Evolutionary conservation across 257 asterid genomes (phyloP), one percentile per base, ranked within the genome.

Genomic region (Osmanthus fragrans): DNA sequence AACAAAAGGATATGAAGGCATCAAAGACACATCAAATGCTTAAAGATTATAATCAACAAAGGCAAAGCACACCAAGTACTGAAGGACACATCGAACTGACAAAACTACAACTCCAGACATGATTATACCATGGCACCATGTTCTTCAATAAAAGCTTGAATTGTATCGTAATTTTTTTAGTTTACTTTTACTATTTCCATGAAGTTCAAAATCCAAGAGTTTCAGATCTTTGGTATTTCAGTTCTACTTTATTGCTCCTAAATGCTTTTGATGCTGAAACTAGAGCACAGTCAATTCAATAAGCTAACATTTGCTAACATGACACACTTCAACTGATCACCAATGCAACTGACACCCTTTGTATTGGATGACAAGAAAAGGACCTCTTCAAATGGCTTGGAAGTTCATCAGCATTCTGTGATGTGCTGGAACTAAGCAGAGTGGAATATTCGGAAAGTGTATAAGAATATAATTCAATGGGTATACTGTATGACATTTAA

Each of bases 1-100:
- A 88, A 77, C 63, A 84, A 39, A 54, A 76, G 65, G 65, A 56
- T n/a, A 56, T n/a, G 4, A 19, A 56, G 65, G 27, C 13, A 21
- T 56, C 65, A 56, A 74, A 80, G 56, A 74, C 16, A 16, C 23
- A 47, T 58, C 58, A 66, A 42, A 49, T 51, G 40, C 13, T 56
- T n/a, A 68, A 33, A 45, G 15, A 80, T 67, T 16, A 73, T 65
- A 77, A 73, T 56, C 78, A 69, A 49, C 34, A 33, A 66, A 30
- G 4, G 19, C 32, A 49, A 40, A 73, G 19, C 32, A 71, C 15
- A 29, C 15, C 36, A 37, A 11, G 69, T n/a, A 64, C 58, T 51
- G 70, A 34, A 72, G 67, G 33, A 72, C 77, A 30, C 49, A 2
- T 18, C 49, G 51, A 75, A 77, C 72, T 39, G 23, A 66, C 12